These are phyloP conservation scores for Aspergillus chevalieri DNA, from an alignment of 2,329 filamentous ascomycete genomes.

Conservation along the genomic window DNA sequence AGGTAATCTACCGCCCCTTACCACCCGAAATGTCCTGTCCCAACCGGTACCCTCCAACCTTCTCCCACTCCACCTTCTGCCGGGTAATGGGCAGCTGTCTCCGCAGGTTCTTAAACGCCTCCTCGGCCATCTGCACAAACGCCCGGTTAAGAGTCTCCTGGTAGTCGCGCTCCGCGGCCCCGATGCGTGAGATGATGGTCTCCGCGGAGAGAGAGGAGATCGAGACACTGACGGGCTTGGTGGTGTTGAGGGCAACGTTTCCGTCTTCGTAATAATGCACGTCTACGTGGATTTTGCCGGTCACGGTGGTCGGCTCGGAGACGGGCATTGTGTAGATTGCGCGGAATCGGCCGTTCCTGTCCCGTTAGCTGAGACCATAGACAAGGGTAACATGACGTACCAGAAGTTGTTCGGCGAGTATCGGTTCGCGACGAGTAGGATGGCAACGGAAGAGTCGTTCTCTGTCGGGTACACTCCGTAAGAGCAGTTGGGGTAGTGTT, in stretches of 20 bases:
- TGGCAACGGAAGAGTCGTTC: conserved; percentile 67
- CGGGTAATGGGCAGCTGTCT: conserved; percentile 92
- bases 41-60: conserved; percentile 85
- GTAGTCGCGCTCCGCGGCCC: conserved; percentile 77
- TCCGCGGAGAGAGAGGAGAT: conserved; percentile 59
- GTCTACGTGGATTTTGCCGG: conserved; percentile 81
- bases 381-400: conserved; percentile 41
- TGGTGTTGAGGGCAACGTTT: conserved; percentile 89
- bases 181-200: conserved; percentile 72
- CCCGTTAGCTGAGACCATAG: background rate
- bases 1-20: conserved; percentile 33
- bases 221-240: conserved; percentile 62
- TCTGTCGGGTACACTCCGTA: conserved; percentile 78
- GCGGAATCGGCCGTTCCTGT: conserved; percentile 92
- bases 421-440: conserved; percentile 88
- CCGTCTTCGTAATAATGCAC: conserved; percentile 99
- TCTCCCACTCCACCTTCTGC: conserved; percentile 99
- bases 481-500: conserved; percentile 80
- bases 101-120: conserved; percentile 86
- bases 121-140: conserved; percentile 82
- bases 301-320: conserved; percentile 52
- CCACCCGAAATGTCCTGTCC: conserved; percentile 73
- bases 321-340: conserved; percentile 76
- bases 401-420: conserved; percentile 98
- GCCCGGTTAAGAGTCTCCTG: conserved; percentile 93